A percentile compares a stretch with the other conserved stretches of the same genome.
phyloP scores from a whole-genome alignment of 139 green algal genomes.

The Chlamydomonas sphaeroides region DNA sequence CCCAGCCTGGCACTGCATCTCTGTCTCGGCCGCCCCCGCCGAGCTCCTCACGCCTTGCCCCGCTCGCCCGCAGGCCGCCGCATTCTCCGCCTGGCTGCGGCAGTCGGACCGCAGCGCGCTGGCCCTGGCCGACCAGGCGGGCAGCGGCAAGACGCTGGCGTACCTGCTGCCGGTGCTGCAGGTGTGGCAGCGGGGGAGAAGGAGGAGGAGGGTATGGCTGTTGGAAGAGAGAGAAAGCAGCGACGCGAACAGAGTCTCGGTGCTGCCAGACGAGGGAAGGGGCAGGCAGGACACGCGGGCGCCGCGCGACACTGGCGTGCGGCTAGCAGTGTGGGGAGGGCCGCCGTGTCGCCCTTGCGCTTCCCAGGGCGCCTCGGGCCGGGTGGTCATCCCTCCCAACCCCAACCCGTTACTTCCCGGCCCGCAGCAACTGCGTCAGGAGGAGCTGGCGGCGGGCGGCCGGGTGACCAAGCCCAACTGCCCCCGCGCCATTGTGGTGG shows the following conservation, averaged over 20 bases:
- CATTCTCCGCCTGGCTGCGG: conserved; percentile 35
- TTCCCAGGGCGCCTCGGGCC: no score
- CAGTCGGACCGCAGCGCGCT: conserved; percentile 47
- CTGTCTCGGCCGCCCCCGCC: no score
- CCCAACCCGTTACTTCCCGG: no score
- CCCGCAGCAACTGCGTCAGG: conserved; percentile 33
- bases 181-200: background rate
- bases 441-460: conserved; percentile 49
- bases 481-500: conserved; percentile 61
- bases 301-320: no score
- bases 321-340: no score
- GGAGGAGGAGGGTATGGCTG: background rate
- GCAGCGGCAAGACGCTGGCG: conserved; percentile 92
- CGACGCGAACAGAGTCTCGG: no score
- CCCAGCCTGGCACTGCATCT: no score
- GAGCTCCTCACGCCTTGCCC: no score
- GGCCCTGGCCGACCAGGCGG: conserved; percentile 85
- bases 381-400: no score
- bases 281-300: background rate
- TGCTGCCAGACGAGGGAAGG: background rate
- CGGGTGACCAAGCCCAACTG: conserved; percentile 30
- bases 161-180: conserved; percentile 89
- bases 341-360: no score
- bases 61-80: conserved; percentile 42
- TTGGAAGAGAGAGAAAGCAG: no score